Base-by-base conservation (phyloP, 345 rosid species). In the Aurinia saxatilis region DNA sequence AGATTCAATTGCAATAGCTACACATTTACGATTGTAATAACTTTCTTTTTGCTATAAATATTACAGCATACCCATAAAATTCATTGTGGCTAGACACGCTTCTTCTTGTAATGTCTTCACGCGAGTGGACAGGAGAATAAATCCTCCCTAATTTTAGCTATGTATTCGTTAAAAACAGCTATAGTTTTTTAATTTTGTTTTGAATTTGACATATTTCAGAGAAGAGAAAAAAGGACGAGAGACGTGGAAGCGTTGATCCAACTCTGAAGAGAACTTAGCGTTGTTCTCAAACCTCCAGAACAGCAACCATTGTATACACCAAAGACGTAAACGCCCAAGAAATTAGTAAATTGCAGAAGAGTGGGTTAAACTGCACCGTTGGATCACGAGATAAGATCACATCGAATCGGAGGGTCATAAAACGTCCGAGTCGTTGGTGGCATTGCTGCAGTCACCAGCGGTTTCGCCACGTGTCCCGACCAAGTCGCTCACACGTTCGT, bases 401-500 rank as follows among this genome's bases (percentile, higher is more conserved):
- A 9, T 41, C 15, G 11, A 49, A 64, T 71, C 75, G 52, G 37
- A 71, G 70, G 66, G 75, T 25, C 27, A 11, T 1, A 12, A 64
- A 64, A 48, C 18, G 11, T 25, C 55, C 14, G 65, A 57, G 9
- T 48, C 46, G 36, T 55, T n/a, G n/a, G n/a, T n/a, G n/a, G n/a
- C n/a, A n/a, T n/a, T 55, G 51, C 53, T 40, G 5, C 17, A 36
- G 51, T 34, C 1, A 13, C 75, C 60, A 64, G 54, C 39, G 62
- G 40, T 65, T 50, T 16, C 37, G 57, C 55, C 75, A 71, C 66
- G 71, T 71, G 61, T 64, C 19, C 66, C 36, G 54, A 50, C 54
- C 60, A 50, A 41, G 66, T 64, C 75, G 71, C 45, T 36, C 61
- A 50, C 71, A 71, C 75, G 66, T 65, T 16, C 61, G 25, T 50